Base-by-base conservation (phyloP, 1,139 yeast genomes). In the Geotrichum citri-aurantii region DNA sequence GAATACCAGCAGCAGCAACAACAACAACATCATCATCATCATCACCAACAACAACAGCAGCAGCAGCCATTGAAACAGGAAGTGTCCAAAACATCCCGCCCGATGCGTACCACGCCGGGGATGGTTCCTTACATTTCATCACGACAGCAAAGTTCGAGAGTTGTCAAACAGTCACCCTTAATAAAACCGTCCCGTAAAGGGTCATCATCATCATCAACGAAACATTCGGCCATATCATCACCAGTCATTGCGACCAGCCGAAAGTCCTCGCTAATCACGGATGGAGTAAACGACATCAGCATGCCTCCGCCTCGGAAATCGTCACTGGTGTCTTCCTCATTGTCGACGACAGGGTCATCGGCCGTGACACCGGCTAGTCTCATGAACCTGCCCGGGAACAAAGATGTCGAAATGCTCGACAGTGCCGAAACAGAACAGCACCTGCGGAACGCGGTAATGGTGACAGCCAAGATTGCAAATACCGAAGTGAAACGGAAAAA, bases 341-440 rank as follows among this genome's bases (percentile, higher is more conserved):
- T 46, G 17, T 44, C 56, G 27, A 47, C 59, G 2, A 26, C 58
- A 23, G 23, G 56, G 27, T 51, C 59, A 24, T 58, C 63, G 27
- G 76, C 75, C 8, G 75, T 71, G 1, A 74, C 77, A 0, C 77
- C 77, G 1, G 77, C 80, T 6, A 75, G 77, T 24, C 65, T 77
- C 50, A 77, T 77, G 80, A 76, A 76, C 59, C 67, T 77, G 19
- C 31, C 65, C 58, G 27, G 62, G 63, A 52, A 61, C 56, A 57
- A 58, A 48, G 57, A 58, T 27, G 57, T 52, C 46, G 61, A 63
- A 52, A 55, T 60, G 52, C 29, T 54, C 29, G 61, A 57, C 50
- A 19, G 59, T 23, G 56, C 60, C 17, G 55, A 59, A 19, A 62
- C 66, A n/a, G 69, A 68, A 33, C 69, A 65, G 31, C 61, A 66